These are phyloP conservation scores for Hsuehochloa calcarea DNA, from an alignment of 176 grass and related monocot genomes.

Conservation along the genomic window DNA sequence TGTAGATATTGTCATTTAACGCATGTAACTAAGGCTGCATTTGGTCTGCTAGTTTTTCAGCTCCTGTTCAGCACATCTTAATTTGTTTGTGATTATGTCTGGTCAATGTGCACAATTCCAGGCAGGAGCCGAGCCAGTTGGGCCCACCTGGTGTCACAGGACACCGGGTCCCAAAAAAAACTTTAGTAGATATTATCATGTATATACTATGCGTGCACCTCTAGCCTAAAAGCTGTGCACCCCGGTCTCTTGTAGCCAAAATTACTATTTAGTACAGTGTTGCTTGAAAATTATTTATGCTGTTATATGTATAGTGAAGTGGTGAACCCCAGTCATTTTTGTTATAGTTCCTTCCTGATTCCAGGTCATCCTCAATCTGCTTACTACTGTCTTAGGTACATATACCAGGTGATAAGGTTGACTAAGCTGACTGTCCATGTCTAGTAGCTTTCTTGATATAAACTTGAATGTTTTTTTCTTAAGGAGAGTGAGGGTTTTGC, in stretches of 20 bases:
- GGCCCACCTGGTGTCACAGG: too few species aligned
- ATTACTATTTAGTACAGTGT: too few species aligned
- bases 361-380: not conserved
- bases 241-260: too few species aligned
- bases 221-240: too few species aligned
- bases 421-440: not conserved
- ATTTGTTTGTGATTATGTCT: conserved; percentile 51
- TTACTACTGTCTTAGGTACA: not conserved
- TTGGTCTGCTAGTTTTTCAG: conserved; percentile 27
- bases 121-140: too few species aligned
- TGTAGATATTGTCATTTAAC: conserved; percentile 7
- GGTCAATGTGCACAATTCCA: conserved; percentile 67
- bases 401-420: not conserved
- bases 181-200: too few species aligned
- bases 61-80: conserved; percentile 27
- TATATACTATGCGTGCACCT: too few species aligned
- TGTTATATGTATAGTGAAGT: too few species aligned
- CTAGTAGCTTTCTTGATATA: not conserved
- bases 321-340: too few species aligned
- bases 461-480: not conserved
- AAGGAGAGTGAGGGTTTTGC: not conserved
- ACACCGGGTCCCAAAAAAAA: too few species aligned
- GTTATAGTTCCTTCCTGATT: too few species aligned
- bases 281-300: too few species aligned
- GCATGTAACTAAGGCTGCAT: not conserved